Percentiles rank a stretch among this genome's conserved stretches.
Evolutionary conservation across 441 rosid genomes (phyloP).

Genomic region (Croton setiger): DNA sequence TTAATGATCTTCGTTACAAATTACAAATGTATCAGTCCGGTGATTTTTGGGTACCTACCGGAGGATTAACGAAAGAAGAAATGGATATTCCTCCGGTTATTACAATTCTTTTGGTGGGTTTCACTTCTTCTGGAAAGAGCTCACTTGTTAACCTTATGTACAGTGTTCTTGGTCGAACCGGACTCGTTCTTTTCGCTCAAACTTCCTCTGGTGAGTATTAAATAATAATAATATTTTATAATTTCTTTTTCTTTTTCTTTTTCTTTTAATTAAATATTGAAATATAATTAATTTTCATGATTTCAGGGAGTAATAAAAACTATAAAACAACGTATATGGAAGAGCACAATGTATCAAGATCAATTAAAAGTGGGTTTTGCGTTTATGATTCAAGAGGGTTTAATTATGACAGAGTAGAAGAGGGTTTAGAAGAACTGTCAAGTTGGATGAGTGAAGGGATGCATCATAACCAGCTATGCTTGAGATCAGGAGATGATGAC

Average conservation of each 20-base stretch:
- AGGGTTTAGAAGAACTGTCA: constrained; percentile 43
- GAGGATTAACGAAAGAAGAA: constrained; percentile 46
- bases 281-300: not conserved
- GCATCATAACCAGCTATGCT: constrained; percentile 51
- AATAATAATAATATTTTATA: not conserved
- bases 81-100: constrained; percentile 46
- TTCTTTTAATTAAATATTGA: no score
- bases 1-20: constrained; percentile 53
- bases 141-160: constrained; percentile 55
- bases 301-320: constrained; percentile 30
- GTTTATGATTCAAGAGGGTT: constrained; percentile 53
- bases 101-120: constrained; percentile 55
- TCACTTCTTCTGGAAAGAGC: constrained; percentile 57
- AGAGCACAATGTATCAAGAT: constrained; percentile 57
- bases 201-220: constrained; percentile 31
- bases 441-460: constrained; percentile 53
- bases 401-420: constrained; percentile 20
- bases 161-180: constrained; percentile 54
- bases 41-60: constrained; percentile 59
- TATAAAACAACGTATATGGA: constrained; percentile 43
- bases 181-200: constrained; percentile 47
- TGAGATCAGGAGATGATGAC: constrained; percentile 32
- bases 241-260: not conserved
- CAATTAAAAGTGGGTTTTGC: constrained; percentile 48
- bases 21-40: constrained; percentile 43